Percentiles rank a stretch among this genome's conserved stretches.
Conservation (phyloP, 352 stramenopile genomes). For the Pythium volutum region DNA sequence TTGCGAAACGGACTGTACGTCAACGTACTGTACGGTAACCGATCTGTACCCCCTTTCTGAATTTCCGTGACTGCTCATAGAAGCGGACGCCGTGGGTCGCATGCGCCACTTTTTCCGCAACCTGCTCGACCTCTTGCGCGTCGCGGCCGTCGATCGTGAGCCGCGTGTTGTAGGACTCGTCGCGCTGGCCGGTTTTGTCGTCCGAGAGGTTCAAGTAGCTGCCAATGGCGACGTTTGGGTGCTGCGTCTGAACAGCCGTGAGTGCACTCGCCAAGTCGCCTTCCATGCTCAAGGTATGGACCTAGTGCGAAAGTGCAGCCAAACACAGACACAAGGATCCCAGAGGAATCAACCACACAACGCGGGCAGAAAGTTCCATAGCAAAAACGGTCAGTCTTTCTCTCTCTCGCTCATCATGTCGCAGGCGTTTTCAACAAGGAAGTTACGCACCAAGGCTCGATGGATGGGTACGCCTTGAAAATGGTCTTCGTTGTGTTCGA, state of each 20-base stretch:
- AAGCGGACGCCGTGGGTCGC: slow-evolving; percentile 27
- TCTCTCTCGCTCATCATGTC: too few relatives aligned
- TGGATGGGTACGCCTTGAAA: slow-evolving; percentile 79
- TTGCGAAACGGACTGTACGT: too few relatives aligned
- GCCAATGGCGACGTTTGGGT: slow-evolving; percentile 70
- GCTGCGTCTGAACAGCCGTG: slow-evolving; percentile 58
- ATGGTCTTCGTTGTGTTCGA: slow-evolving; percentile 72
- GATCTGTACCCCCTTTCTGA: not conserved
- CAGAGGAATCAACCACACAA: too few relatives aligned
- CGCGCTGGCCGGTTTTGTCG: slow-evolving; percentile 47
- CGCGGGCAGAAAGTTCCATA: not conserved
- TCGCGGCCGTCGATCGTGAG: slow-evolving; percentile 67
- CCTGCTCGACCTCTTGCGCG: slow-evolving; percentile 44
- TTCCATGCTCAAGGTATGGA: slow-evolving; percentile 68
- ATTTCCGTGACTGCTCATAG: slow-evolving; percentile 1
- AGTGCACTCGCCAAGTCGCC: slow-evolving; percentile 61
- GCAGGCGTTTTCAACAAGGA: too few relatives aligned
- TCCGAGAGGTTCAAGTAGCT: slow-evolving; percentile 83
- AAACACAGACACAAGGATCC: slow-evolving; percentile 15
- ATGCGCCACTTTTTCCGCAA: slow-evolving; percentile 39
- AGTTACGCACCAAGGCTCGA: slow-evolving; percentile 66
- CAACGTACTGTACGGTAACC: too few relatives aligned
- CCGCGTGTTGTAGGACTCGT: slow-evolving; percentile 64
- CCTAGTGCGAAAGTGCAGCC: slow-evolving; percentile 29
- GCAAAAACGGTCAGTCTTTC: not conserved